A percentile compares a stretch with the other conserved stretches of the same genome.
These are phyloP conservation scores for Micromonas commoda DNA, from an alignment of 139 green algal genomes.

Conservation along the genomic window DNA sequence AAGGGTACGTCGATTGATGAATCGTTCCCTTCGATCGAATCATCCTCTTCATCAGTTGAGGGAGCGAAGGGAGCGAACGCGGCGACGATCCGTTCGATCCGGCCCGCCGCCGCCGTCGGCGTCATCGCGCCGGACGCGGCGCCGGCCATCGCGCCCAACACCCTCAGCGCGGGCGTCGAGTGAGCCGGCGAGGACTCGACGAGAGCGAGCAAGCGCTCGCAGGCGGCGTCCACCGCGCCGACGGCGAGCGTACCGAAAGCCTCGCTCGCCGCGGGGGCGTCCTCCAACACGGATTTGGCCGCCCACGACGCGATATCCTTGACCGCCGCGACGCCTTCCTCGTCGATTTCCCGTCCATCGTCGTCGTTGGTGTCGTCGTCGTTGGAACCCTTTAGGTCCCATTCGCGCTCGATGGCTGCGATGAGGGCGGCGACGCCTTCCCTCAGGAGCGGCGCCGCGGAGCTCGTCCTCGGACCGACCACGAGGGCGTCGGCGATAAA, in stretches of 20 bases:
- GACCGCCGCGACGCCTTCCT: background rate
- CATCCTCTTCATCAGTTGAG: background rate
- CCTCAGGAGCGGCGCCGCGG: background rate
- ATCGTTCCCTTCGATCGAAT: background rate
- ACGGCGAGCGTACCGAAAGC: background rate
- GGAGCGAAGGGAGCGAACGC: background rate
- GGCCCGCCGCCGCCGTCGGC: too few relatives aligned
- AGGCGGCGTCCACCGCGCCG: background rate
- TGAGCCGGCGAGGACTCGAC: background rate
- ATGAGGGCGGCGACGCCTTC: background rate
- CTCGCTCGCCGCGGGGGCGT: background rate
- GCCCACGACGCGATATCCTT: background rate
- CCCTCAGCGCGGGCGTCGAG: background rate
- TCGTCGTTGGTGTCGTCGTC: background rate
- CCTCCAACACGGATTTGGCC: background rate
- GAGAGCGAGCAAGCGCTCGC: background rate
- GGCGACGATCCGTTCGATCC: background rate
- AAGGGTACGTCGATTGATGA: background rate
- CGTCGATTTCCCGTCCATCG: background rate
- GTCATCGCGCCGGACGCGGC: background rate
- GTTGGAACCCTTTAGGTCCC: too few relatives aligned
- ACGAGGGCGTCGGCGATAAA: background rate
- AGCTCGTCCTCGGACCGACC: too few relatives aligned
- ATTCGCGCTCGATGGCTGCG: background rate
- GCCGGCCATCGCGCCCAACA: background rate